phyloP scores from a whole-genome alignment of 1,139 yeast genomes.

The Pichia sp. region DNA sequence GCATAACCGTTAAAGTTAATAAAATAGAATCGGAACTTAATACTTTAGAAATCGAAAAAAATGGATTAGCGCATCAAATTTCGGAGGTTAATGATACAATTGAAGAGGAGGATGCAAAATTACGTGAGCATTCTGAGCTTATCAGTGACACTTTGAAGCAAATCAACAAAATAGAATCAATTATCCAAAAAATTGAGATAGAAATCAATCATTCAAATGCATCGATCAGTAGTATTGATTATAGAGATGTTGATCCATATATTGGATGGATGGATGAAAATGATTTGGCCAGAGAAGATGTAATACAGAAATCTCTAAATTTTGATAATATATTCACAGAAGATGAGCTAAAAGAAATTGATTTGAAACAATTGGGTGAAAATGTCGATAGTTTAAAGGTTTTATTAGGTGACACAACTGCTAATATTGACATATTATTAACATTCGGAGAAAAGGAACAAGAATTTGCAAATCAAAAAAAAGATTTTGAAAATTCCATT shows the following conservation, averaged over 20 bases:
- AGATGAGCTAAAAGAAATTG: constrained; percentile 47
- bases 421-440: constrained; percentile 68
- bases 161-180: constrained; percentile 59
- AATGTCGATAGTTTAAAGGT: constrained; percentile 54
- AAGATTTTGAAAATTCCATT: constrained; percentile 65
- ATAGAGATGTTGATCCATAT: constrained; percentile 48
- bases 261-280: constrained; percentile 42
- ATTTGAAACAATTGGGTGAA: constrained; percentile 44
- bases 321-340: constrained; percentile 16
- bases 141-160: constrained; percentile 33
- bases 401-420: constrained; percentile 50
- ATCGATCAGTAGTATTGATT: constrained; percentile 18
- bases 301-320: constrained; percentile 15
- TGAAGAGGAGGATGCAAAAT: constrained; percentile 38
- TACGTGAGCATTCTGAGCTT: constrained; percentile 33
- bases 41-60: too few species aligned
- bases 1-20: constrained; percentile 43
- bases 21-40: too few species aligned
- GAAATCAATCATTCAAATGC: constrained; percentile 6
- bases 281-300: constrained; percentile 16
- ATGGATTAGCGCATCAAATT: too few species aligned
- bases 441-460: constrained; percentile 66
- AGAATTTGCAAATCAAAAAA: constrained; percentile 59
- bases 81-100: constrained; percentile 31
- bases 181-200: constrained; percentile 2